Percentiles rank a stretch among this genome's conserved stretches.
These are phyloP conservation scores for Claviceps monticola DNA, from an alignment of 2,329 filamentous ascomycete genomes.

Conservation along the genomic window DNA sequence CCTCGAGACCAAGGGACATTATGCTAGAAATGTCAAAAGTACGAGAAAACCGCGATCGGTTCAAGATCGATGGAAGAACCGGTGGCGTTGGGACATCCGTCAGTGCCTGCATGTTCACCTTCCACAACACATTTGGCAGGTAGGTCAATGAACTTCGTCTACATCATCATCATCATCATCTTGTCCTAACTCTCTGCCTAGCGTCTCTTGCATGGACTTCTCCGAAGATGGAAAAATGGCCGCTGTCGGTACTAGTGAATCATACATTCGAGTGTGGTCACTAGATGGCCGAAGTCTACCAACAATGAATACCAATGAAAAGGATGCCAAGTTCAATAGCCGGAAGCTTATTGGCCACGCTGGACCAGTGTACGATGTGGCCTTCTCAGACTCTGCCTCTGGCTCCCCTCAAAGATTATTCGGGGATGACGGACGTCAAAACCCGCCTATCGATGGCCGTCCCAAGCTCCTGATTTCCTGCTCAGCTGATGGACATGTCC, in stretches of 20 bases:
- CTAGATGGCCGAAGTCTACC: slow-evolving; percentile 72
- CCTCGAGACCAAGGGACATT: slow-evolving; percentile 79
- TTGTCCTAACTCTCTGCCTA: slow-evolving; percentile 19
- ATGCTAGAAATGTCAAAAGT: slow-evolving; percentile 89
- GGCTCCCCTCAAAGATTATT: slow-evolving; percentile 34
- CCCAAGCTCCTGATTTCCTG: slow-evolving; percentile 74
- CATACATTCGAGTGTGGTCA: slow-evolving; percentile 90
- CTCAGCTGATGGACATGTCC: slow-evolving; percentile 75
- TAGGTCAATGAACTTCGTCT: slow-evolving; percentile 26
- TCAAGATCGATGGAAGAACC: slow-evolving; percentile 72
- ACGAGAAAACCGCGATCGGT: slow-evolving; percentile 82
- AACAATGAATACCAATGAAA: slow-evolving; percentile 46
- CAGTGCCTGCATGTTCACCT: slow-evolving; percentile 94
- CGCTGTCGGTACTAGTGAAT: slow-evolving; percentile 81
- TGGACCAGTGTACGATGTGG: slow-evolving; percentile 75
- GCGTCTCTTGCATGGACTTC: slow-evolving; percentile 87
- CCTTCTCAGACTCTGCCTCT: slow-evolving; percentile 65
- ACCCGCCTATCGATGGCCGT: slow-evolving; percentile 32
- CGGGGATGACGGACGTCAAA: slow-evolving; percentile 30
- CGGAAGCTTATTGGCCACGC: slow-evolving; percentile 77
- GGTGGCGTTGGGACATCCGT: slow-evolving; percentile 72
- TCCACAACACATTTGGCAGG: slow-evolving; percentile 91
- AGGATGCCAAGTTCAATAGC: slow-evolving; percentile 46
- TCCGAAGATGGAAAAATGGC: slow-evolving; percentile 81
- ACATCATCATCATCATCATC: background rate